phyloP scores from a whole-genome alignment of 805 yeast genomes.

The Hanseniaspora valbyensis region DNA sequence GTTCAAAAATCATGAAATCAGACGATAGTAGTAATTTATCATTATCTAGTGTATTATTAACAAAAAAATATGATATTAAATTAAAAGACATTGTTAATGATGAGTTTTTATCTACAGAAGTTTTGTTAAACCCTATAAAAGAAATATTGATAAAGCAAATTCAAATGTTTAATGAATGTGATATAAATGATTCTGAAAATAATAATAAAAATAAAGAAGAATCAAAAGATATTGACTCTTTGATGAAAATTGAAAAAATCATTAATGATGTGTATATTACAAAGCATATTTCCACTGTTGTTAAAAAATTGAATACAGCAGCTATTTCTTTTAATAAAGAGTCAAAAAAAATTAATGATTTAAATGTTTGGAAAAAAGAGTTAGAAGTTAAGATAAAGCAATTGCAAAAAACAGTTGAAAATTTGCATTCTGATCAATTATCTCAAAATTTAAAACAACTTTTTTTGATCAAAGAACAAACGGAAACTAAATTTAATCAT shows the following conservation, averaged over 20 bases:
- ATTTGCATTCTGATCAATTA: constrained; percentile 1
- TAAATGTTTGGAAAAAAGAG: constrained; percentile 1
- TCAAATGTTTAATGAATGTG: neutral
- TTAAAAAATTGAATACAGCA: neutral
- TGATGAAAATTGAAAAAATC: neutral
- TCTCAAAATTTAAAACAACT: neutral
- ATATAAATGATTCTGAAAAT: neutral
- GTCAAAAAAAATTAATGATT: neutral
- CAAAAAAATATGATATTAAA: neutral
- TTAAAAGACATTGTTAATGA: neutral
- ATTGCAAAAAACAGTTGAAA: neutral
- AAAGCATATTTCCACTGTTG: neutral
- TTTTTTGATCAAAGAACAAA: neutral
- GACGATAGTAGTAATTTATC: neutral
- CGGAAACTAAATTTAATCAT: neutral
- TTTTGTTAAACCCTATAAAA: constrained; percentile 6
- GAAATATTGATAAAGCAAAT: constrained; percentile 2
- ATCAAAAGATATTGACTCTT: neutral
- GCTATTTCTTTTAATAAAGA: neutral
- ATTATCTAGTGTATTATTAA: neutral
- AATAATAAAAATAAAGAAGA: neutral
- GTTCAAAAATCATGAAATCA: neutral
- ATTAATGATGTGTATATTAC: constrained; percentile 6
- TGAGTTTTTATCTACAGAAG: neutral
- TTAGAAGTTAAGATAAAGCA: neutral